Conservation (phyloP, 306 rosid genomes). For the Macrotyloma uniflorum region DNA sequence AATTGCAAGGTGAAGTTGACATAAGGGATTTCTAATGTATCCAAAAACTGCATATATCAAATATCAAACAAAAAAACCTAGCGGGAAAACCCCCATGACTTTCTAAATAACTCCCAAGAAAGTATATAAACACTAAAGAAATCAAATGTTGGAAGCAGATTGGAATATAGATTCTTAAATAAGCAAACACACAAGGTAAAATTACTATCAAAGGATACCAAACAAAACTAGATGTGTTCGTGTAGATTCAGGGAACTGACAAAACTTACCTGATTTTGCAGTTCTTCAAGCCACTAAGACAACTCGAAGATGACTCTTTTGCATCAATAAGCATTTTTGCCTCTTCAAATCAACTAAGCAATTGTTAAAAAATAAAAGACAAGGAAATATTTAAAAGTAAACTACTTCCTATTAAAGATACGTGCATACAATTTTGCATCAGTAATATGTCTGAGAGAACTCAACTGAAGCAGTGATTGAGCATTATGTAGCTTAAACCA, state of each 20-base stretch:
- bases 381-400: not conserved
- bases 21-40: not conserved
- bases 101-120: not conserved
- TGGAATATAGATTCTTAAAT: not conserved
- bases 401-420: not conserved
- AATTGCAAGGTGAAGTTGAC: not conserved
- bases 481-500: conserved; percentile 13
- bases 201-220: conserved; percentile 1
- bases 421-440: conserved; percentile 8
- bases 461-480: conserved; percentile 5
- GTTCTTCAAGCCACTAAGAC: not conserved
- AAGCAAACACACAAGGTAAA: not conserved
- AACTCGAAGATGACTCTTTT: not conserved
- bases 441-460: not conserved
- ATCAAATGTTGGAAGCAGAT: conserved; percentile 27
- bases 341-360: conserved; percentile 25
- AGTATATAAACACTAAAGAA: not conserved
- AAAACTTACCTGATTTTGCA: conserved; percentile 1
- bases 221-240: not conserved
- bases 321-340: conserved; percentile 18
- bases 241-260: not conserved
- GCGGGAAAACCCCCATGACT: conserved; percentile 21
- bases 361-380: not conserved
- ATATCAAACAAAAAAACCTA: not conserved
- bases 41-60: conserved; percentile 1